Evolutionary conservation across 148 eudicot species (phyloP), one percentile per base, ranked within the genome.

Genomic region (Suaeda aralocaspica): DNA sequence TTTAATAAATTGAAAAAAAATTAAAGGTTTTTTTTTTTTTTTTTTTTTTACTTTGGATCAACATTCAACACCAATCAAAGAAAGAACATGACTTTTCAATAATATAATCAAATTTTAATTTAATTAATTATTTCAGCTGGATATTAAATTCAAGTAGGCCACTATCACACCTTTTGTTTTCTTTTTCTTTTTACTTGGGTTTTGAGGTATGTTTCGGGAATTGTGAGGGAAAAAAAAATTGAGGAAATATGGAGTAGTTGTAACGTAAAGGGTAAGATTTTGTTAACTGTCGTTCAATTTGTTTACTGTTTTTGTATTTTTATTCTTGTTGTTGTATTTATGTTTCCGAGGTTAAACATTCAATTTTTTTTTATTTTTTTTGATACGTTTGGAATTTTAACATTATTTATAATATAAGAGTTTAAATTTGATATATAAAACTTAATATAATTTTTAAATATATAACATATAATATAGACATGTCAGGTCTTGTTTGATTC

Each of bases 21-120:
- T 50, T 68, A 67, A 26, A n/a, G n/a, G n/a, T n/a, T n/a, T n/a
- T n/a, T n/a, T n/a, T n/a, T n/a, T n/a, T n/a, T n/a, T n/a, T n/a
- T n/a, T n/a, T n/a, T n/a, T n/a, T n/a, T n/a, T n/a, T n/a, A n/a
- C n/a, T n/a, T n/a, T n/a, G n/a, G n/a, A n/a, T n/a, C n/a, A n/a
- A n/a, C n/a, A n/a, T n/a, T 67, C 46, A 74, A 74, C 48, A 48
- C 30, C 51, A 62, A 44, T 64, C 58, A 68, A 74, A n/a, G n/a
- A n/a, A n/a, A n/a, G 52, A 42, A 51, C 30, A 39, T 52, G 5
- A 15, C 9, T 41, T 49, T 16, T 25, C 19, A 18, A 42, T 39
- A 62, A 9, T 56, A 26, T 39, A 24, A 24, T 18, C 22, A 1
- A 10, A 25, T 7, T 55, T 34, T 46, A 13, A 16, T 29, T 33